These are phyloP conservation scores for Ramalina peruviana DNA, from an alignment of 495 filamentous ascomycete genomes.

Conservation along the genomic window DNA sequence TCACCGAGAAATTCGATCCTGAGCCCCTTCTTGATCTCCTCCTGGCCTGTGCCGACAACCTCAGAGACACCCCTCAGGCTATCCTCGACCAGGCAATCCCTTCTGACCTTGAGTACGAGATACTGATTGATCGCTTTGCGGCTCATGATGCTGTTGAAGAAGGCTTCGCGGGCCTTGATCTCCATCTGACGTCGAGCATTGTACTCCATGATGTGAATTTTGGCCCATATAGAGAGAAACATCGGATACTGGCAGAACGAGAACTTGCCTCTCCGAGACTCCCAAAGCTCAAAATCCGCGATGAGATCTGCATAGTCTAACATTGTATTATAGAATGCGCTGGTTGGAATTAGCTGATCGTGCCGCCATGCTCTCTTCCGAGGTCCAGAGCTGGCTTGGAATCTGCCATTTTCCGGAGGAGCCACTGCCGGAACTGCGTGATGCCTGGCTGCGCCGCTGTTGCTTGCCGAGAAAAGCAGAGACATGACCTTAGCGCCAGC, in stretches of 20 bases:
- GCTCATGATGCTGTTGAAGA: conserved; percentile 74
- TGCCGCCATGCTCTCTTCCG: conserved; percentile 33
- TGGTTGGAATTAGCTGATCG: conserved; percentile 58
- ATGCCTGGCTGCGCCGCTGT: conserved; percentile 22
- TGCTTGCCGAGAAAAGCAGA: conserved; percentile 74
- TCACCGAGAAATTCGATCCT: conserved; percentile 80
- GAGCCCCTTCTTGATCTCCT: conserved; percentile 87
- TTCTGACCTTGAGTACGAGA: conserved; percentile 61
- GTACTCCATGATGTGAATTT: conserved; percentile 84
- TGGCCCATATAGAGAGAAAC: conserved; percentile 84
- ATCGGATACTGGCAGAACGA: conserved; percentile 93
- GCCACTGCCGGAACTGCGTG: neutral
- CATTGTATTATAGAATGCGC: conserved; percentile 75
- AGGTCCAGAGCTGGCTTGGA: conserved; percentile 21
- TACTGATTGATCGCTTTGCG: conserved; percentile 65
- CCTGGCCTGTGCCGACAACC: conserved; percentile 64
- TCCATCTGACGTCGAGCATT: conserved; percentile 90
- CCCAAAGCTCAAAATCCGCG: conserved; percentile 83
- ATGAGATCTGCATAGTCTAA: conserved; percentile 78
- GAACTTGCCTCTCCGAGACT: conserved; percentile 58
- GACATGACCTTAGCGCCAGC: conserved; percentile 72
- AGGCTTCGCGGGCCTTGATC: conserved; percentile 76
- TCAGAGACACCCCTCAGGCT: conserved; percentile 79
- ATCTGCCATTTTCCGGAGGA: conserved; percentile 8
- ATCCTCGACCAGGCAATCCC: conserved; percentile 86